Evolutionary conservation across 202 grass and related monocot genomes (phyloP).

Genomic region (Brachypodium distachyon): DNA sequence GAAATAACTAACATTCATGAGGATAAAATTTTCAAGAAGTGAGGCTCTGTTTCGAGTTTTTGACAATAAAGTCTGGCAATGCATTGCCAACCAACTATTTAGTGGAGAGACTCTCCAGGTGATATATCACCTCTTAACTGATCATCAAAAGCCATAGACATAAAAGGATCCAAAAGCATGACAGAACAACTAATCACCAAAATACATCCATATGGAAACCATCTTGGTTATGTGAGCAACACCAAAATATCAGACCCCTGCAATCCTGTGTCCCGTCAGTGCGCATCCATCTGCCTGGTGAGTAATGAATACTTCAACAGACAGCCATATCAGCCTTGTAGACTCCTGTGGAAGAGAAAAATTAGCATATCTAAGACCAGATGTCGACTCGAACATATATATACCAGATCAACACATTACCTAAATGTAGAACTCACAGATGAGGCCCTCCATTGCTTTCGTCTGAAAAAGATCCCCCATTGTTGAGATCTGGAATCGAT

Average conservation of each 20-base stretch:
- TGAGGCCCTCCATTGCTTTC: conserved; percentile 1
- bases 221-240: background rate
- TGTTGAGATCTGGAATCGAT: conserved; percentile 33
- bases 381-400: background rate
- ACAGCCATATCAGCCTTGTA: background rate
- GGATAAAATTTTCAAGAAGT: background rate
- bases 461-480: no score
- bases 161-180: background rate
- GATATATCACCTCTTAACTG: background rate
- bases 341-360: background rate
- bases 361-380: background rate
- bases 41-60: background rate
- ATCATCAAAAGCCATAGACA: background rate
- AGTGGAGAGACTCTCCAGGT: background rate
- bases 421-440: background rate
- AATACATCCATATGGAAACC: background rate
- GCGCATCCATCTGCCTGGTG: background rate
- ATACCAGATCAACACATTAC: background rate
- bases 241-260: background rate
- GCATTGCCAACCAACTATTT: background rate
- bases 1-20: background rate
- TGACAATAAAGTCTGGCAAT: background rate
- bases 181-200: background rate
- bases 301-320: background rate
- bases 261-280: background rate